Evolutionary conservation across 148 eudicot species (phyloP), one percentile per base, ranked within the genome.

Genomic region (Chenopodium suecicum): DNA sequence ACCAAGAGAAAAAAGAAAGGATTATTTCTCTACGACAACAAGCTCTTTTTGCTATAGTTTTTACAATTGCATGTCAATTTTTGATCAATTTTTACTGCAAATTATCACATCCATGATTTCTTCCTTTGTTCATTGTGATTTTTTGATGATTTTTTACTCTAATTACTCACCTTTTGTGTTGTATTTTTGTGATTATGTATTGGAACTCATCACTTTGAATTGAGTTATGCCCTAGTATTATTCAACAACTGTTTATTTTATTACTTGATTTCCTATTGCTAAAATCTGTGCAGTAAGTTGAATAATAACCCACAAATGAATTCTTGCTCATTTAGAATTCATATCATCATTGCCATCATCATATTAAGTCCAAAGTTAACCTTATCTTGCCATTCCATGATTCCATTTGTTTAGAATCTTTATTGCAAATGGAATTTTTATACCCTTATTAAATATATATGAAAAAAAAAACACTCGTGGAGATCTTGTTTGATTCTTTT

Each of bases 1-100:
- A 58, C 19, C 73, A 83, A 70, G 82, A 29, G 54, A 76, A 84
- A 7, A 80, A 81, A 20, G 81, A 64, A 48, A 83, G 75, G 56
- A 81, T 83, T 62, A 83, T 94, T 80, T 85, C 97, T 60, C 34
- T 94, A 19, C 78, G 77, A 79, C 86, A 91, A 63, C 98, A 94
- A 86, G 89, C 87, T 64, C 65, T 92, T 12, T 58, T 92, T 46
- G 88, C 86, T 69, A 50, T 91, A 64, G 63, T 86, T 47, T 75
- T 94, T 6, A 86, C 85, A 10, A 78, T 94, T 81, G 68, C 83
- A 25, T 92, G 86, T 78, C 91, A 91, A 64, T 41, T 92, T 83
- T 75, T 83, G 72, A 67, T 88, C 72, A 83, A 79, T 75, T 52
- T 91, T 46, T 88, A 71, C 75, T 52, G 11, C 58, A 34, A 1